phyloP scores from a whole-genome alignment of 2,329 filamentous ascomycete genomes.

The Rutstroemia sp. region DNA sequence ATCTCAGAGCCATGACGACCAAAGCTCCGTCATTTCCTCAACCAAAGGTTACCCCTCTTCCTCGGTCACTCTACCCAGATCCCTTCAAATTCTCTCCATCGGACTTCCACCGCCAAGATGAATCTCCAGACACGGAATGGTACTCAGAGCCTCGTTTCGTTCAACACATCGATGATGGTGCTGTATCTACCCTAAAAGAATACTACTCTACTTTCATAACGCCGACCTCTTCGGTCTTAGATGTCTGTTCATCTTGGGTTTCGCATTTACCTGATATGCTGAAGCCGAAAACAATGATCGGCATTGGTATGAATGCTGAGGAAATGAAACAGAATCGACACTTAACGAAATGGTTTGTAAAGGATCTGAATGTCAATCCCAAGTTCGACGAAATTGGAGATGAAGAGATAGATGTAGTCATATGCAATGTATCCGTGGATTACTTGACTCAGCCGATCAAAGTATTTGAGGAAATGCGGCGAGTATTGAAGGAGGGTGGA shows the following conservation, averaged over 20 bases:
- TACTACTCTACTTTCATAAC: conserved; percentile 42
- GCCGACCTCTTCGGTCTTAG: conserved; percentile 35
- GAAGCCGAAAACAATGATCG: conserved; percentile 32
- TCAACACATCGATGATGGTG: conserved; percentile 45
- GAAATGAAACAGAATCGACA: conserved; percentile 38
- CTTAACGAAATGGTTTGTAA: conserved; percentile 29
- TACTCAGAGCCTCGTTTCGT: conserved; percentile 39
- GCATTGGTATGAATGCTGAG: conserved; percentile 40
- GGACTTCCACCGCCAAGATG: conserved; percentile 18
- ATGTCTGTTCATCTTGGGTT: conserved; percentile 45
- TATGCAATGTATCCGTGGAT: conserved; percentile 44
- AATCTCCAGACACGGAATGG: conserved; percentile 18
- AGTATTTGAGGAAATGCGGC: conserved; percentile 35
- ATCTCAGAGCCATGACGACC: conserved; percentile 2
- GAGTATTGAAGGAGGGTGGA: conserved; percentile 35
- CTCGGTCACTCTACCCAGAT: conserved; percentile 18
- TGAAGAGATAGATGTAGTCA: conserved; percentile 36
- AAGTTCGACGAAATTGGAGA: conserved; percentile 16
- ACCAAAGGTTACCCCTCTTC: conserved; percentile 15
- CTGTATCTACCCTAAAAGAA: conserved; percentile 35
- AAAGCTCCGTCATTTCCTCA: neutral
- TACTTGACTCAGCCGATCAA: conserved; percentile 41
- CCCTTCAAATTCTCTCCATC: conserved; percentile 12
- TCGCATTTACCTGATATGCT: conserved; percentile 28
- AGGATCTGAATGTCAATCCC: conserved; percentile 37